These are phyloP conservation scores for Acanthamoeba royreba DNA, from an alignment of 208 protist genomes.

Conservation along the genomic window DNA sequence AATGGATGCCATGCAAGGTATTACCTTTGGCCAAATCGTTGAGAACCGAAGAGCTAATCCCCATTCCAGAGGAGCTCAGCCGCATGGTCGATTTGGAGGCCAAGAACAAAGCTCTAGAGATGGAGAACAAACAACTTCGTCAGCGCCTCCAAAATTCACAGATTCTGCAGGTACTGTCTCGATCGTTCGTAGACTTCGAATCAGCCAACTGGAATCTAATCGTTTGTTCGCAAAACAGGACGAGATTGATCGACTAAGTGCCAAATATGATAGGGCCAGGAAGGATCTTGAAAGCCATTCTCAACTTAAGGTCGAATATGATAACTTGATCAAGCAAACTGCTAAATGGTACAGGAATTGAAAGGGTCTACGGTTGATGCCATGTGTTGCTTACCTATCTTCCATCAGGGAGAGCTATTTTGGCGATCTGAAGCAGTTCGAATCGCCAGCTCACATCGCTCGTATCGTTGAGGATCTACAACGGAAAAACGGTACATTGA, in stretches of 20 bases:
- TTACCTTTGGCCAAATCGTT: too few species aligned
- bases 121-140: background rate
- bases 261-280: background rate
- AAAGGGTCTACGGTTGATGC: background rate
- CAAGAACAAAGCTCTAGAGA: background rate
- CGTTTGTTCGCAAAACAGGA: background rate
- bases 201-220: background rate
- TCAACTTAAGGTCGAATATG: background rate
- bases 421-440: background rate
- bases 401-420: background rate
- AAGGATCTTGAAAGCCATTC: background rate
- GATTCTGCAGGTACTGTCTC: background rate
- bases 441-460: background rate
- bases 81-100: background rate
- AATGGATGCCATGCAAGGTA: slow-evolving; percentile 1
- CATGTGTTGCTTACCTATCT: background rate
- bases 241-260: background rate
- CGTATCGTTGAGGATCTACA: background rate
- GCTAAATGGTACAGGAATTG: background rate
- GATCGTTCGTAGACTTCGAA: background rate
- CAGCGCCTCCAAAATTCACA: background rate
- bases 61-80: background rate
- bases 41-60: too few species aligned
- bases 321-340: background rate
- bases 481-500: background rate